A percentile compares a stretch with the other conserved stretches of the same genome.
phyloP scores from a whole-genome alignment of 306 rosid genomes.

The Rosa persica region DNA sequence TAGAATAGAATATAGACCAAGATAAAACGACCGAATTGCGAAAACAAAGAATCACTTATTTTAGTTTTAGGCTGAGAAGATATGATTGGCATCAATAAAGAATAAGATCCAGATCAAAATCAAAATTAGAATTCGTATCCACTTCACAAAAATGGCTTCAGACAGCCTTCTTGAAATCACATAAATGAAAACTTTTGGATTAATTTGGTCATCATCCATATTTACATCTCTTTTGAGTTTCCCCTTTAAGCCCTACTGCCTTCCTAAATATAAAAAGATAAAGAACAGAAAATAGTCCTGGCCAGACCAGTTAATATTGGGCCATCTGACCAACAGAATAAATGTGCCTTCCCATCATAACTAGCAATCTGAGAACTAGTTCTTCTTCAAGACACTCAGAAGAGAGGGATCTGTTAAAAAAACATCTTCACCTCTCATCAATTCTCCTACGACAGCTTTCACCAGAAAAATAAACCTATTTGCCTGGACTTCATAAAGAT shows the following conservation, averaged over 20 bases:
- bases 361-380: slow-evolving; percentile 4
- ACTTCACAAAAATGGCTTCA: background rate
- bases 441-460: slow-evolving; percentile 26
- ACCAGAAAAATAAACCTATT: slow-evolving; percentile 1
- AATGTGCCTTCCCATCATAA: background rate
- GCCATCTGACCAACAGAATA: slow-evolving; percentile 21
- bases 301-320: slow-evolving; percentile 8
- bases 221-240: slow-evolving; percentile 15
- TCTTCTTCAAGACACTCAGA: slow-evolving; percentile 24
- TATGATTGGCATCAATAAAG: background rate
- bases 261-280: slow-evolving; percentile 2
- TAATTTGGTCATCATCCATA: slow-evolving; percentile 4
- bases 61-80: background rate
- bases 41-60: no score
- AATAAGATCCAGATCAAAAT: background rate
- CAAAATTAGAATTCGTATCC: background rate
- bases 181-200: background rate
- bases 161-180: background rate
- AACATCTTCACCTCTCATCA: background rate
- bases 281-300: background rate
- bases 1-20: background rate
- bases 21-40: no score
- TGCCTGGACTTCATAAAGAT: slow-evolving; percentile 22
- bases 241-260: background rate
- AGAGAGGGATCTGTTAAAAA: slow-evolving; percentile 19